Conservation (phyloP, 495 filamentous ascomycete species). For the Trichoderma asperelloides region DNA sequence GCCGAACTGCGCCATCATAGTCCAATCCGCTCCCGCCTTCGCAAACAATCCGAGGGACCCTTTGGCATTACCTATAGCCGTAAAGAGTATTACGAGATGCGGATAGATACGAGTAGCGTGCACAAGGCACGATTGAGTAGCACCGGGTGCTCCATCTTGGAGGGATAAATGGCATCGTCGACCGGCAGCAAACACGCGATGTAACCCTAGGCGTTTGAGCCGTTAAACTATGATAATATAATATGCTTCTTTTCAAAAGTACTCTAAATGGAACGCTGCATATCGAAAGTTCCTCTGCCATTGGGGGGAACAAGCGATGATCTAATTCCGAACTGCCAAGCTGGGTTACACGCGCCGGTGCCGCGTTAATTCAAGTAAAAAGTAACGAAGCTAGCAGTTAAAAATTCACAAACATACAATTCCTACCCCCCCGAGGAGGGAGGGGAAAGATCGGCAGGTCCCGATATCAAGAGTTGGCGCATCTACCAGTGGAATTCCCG, state of each 20-base stretch:
- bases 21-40: too few relatives aligned
- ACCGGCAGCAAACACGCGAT: too few relatives aligned
- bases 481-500: not conserved
- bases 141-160: too few relatives aligned
- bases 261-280: too few relatives aligned
- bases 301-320: not conserved
- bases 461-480: not conserved
- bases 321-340: not conserved
- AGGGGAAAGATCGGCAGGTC: not conserved
- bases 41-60: not conserved
- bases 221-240: too few relatives aligned
- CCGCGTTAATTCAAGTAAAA: not conserved
- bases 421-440: not conserved
- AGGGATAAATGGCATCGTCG: too few relatives aligned
- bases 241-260: too few relatives aligned
- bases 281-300: not conserved
- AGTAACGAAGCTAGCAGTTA: not conserved
- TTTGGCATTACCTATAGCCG: not conserved
- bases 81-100: too few relatives aligned
- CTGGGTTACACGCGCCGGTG: not conserved
- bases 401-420: not conserved
- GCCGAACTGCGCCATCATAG: not conserved
- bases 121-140: too few relatives aligned
- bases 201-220: too few relatives aligned
- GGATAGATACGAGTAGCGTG: too few relatives aligned